Evolutionary conservation across 495 filamentous ascomycete species (phyloP).

Genomic region (Patellaria atrata): DNA sequence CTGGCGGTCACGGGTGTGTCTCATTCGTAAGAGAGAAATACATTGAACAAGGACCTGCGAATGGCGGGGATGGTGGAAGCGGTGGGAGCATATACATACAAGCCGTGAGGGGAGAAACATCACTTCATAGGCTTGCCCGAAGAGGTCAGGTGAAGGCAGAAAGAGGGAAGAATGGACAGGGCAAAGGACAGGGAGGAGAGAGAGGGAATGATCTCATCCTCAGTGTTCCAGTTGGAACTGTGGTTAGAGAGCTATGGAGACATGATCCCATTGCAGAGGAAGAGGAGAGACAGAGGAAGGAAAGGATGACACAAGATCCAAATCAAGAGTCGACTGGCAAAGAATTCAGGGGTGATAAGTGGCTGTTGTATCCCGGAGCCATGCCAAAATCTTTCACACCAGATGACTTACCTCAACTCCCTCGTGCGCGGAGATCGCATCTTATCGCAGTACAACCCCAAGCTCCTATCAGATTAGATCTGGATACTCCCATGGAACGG

Average conservation of each 20-base stretch:
- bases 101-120: slow-evolving; percentile 77
- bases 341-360: slow-evolving; percentile 44
- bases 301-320: slow-evolving; percentile 13
- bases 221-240: slow-evolving; percentile 82
- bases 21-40: slow-evolving; percentile 86
- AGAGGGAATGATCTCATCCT: slow-evolving; percentile 78
- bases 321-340: slow-evolving; percentile 7
- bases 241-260: slow-evolving; percentile 67
- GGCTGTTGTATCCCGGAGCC: slow-evolving; percentile 59
- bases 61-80: slow-evolving; percentile 85
- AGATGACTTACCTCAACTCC: slow-evolving; percentile 45
- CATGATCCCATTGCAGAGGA: slow-evolving; percentile 64
- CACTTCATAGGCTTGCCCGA: slow-evolving; percentile 79
- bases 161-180: slow-evolving; percentile 71
- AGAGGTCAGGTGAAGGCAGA: slow-evolving; percentile 62
- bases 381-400: slow-evolving; percentile 50
- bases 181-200: slow-evolving; percentile 63
- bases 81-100: slow-evolving; percentile 92
- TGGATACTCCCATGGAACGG: slow-evolving; percentile 62
- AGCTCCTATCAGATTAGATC: slow-evolving; percentile 64
- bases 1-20: slow-evolving; percentile 81
- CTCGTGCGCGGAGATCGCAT: slow-evolving; percentile 38
- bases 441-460: slow-evolving; percentile 48
- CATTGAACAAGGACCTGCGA: slow-evolving; percentile 76
- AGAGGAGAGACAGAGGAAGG: slow-evolving; percentile 24